Base-by-base conservation (phyloP, 306 rosid genomes). In the Lathyrus tuberosus region DNA sequence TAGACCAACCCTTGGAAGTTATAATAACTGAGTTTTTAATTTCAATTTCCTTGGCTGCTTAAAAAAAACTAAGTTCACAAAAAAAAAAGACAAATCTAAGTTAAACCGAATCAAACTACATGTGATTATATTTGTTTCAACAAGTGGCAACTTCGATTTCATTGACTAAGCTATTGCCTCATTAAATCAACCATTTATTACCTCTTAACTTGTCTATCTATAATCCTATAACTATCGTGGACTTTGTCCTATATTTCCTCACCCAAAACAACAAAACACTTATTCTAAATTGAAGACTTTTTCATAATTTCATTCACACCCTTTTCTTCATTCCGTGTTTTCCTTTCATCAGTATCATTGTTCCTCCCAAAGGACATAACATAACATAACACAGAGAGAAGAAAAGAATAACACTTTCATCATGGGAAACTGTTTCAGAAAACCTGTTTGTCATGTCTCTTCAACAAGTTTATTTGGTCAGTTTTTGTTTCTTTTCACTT, bases 341-440 rank as follows among this genome's bases (percentile, higher is more conserved):
- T n/a, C 20, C 31, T 14, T 70, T 65, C 31, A 14, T 51, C 41
- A 15, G 6, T 53, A 42, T 4, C 48, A 24, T 44, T 73, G 62
- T 24, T 58, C 40, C 76, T 11, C 17, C 41, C 62, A 54, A 20
- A 62, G 15, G 26, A 40, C 38, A 33, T 33, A 33, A 33, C 8
- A 33, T 35, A 42, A n/a, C 3, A 26, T 56, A 4, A 52, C 49
- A 62, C 42, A 40, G 11, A 40, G 4, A 61, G 46, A 60, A 56
- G 13, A 16, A 53, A 11, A 15, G 1, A 38, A 24, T 16, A 43
- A 17, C 51, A 75, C 30, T 17, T 59, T 72, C 52, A 3, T 46
- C 44, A 92, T 92, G 98, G 98, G 98, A 62, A 90, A 77, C 59
- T 79, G 28, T 40, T 88, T 82, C 40, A 62, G 68, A n/a, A 86